phyloP scores from a whole-genome alignment of 1,284 basidiomycete genomes.

The Thelephora terrestris region DNA sequence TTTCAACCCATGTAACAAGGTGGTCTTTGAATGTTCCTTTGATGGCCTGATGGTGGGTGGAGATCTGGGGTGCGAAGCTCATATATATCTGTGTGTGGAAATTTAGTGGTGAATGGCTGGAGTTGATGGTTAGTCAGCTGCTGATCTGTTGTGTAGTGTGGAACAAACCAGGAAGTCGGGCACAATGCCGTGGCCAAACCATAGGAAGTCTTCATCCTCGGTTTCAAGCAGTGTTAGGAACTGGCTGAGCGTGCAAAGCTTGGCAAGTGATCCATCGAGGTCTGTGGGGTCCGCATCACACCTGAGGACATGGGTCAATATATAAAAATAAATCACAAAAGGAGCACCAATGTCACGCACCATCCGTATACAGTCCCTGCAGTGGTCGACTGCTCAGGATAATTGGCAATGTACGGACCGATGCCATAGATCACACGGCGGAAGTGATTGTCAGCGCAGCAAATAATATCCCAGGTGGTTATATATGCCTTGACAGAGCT shows the following conservation, averaged over 20 bases:
- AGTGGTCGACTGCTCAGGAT: conserved; percentile 13
- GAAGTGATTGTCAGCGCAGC: conserved; percentile 6
- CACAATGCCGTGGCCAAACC: conserved; percentile 18
- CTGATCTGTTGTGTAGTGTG: no score
- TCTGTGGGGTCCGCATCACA: conserved; percentile 6
- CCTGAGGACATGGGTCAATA: conserved; percentile 5
- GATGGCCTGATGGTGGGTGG: no score
- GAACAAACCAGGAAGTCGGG: conserved; percentile 14
- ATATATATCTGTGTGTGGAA: no score
- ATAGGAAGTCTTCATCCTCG: conserved; percentile 7
- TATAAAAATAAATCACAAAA: conserved; percentile 9
- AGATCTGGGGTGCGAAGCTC: no score
- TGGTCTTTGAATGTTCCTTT: no score
- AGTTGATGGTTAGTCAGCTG: no score
- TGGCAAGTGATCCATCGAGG: conserved; percentile 6
- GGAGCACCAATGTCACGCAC: conserved; percentile 21
- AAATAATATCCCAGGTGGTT: conserved; percentile 1
- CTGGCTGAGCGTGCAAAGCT: conserved; percentile 6
- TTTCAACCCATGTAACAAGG: no score
- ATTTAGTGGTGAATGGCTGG: no score
- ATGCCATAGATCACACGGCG: conserved; percentile 8
- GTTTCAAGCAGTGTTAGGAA: conserved; percentile 3
- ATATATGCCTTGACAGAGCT: conserved; percentile 6
- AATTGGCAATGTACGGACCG: conserved; percentile 12
- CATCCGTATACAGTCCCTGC: no score